Conservation (phyloP, 2,329 filamentous ascomycete species). For the Neoscytalidium dimidiatum region DNA sequence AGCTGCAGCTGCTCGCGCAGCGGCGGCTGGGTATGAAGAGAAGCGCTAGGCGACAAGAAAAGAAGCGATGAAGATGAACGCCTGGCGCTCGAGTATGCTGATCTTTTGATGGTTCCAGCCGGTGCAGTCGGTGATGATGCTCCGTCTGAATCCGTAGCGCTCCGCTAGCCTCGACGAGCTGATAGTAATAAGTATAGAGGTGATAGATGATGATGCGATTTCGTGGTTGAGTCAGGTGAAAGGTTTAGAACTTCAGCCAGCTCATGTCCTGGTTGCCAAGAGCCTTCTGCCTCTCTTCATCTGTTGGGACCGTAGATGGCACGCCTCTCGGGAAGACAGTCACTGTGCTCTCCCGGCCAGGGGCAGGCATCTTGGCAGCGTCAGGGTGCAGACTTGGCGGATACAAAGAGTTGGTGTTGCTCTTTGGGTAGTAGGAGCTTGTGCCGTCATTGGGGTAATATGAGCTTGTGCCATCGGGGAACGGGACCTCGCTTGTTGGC, state of each 20-base stretch:
- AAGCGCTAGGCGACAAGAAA: conserved; percentile 3
- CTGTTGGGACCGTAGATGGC: conserved; percentile 23
- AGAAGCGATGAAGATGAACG: conserved; percentile 3
- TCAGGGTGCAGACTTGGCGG: conserved; percentile 22
- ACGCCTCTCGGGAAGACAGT: conserved; percentile 41
- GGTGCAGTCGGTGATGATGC: not conserved
- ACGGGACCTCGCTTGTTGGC: conserved; percentile 48
- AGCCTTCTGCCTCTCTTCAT: conserved; percentile 32
- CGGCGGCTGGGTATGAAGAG: conserved; percentile 1
- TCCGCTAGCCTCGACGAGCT: not conserved
- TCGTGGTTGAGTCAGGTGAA: not conserved
- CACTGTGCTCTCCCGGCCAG: conserved; percentile 43
- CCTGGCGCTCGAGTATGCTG: conserved; percentile 3
- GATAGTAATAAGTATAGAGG: not conserved
- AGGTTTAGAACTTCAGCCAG: conserved; percentile 66
- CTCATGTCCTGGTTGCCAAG: conserved; percentile 64
- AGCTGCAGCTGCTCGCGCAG: not conserved
- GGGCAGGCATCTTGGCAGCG: conserved; percentile 29
- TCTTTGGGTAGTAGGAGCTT: conserved; percentile 50
- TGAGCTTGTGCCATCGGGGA: conserved; percentile 57
- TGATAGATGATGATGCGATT: not conserved
- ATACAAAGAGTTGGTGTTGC: conserved; percentile 33
- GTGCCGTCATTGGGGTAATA: conserved; percentile 56
- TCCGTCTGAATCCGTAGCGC: not conserved
- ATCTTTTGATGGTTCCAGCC: not conserved